Percentiles rank a stretch among this genome's conserved stretches.
phyloP scores from a whole-genome alignment of 192 early-diverging fungal genomes.

The Haplosporangium gracile region DNA sequence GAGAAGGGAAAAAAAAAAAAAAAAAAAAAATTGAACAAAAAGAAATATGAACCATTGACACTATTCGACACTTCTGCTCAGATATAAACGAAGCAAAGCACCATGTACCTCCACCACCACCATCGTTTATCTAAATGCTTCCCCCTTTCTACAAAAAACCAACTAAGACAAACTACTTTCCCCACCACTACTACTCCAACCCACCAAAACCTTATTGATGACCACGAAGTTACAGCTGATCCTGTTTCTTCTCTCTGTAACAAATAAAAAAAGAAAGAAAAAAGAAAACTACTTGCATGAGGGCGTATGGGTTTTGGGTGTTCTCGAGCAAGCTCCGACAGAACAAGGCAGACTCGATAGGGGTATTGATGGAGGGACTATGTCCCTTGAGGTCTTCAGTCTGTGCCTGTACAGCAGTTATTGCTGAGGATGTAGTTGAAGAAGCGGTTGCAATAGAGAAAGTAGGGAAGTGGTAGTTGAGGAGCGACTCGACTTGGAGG shows the following conservation, averaged over 20 bases:
- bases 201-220: neutral
- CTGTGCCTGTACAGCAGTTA: slow-evolving; percentile 11
- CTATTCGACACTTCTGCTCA: neutral
- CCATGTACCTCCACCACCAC: neutral
- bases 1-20: neutral
- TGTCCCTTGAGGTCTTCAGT: slow-evolving; percentile 32
- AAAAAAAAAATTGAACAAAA: no score
- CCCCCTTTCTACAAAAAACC: neutral
- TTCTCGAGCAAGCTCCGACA: slow-evolving; percentile 70
- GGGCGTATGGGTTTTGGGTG: slow-evolving; percentile 75
- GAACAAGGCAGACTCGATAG: slow-evolving; percentile 69
- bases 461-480: slow-evolving; percentile 87
- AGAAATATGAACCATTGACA: neutral
- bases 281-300: slow-evolving; percentile 59
- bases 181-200: neutral
- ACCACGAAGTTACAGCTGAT: neutral
- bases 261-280: slow-evolving; percentile 1
- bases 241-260: neutral
- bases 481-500: slow-evolving; percentile 74
- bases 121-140: neutral
- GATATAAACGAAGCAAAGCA: neutral
- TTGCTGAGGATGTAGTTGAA: slow-evolving; percentile 46
- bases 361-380: slow-evolving; percentile 61
- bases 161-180: neutral
- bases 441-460: slow-evolving; percentile 72